Percentiles rank a stretch among this genome's conserved stretches.
Evolutionary conservation across 352 stramenopile genomes (phyloP).

Genomic region (Phytophthora palmivora): DNA sequence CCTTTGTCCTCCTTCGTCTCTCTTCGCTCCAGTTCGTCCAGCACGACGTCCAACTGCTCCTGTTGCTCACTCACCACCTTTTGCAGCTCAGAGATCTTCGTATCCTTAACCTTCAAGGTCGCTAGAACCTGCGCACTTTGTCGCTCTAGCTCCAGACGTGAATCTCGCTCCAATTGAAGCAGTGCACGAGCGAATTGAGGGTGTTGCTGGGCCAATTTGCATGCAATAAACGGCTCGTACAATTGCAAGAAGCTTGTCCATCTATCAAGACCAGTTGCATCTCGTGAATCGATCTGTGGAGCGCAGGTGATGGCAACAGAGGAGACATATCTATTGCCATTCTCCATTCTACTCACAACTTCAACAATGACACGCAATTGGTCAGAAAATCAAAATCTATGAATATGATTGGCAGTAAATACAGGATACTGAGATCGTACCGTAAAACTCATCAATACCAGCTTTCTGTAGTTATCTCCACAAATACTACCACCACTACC

Average conservation of each 20-base stretch:
- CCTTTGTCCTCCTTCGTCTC: constrained; percentile 29
- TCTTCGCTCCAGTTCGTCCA: constrained; percentile 39
- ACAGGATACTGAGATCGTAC: too few species aligned
- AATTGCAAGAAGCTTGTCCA: constrained; percentile 32
- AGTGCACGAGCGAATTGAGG: constrained; percentile 30
- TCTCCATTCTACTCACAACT: constrained; percentile 22
- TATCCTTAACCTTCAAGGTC: constrained; percentile 31
- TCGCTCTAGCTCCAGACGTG: constrained; percentile 29
- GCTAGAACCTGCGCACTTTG: constrained; percentile 35
- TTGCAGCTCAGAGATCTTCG: constrained; percentile 25
- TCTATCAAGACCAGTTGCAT: not conserved
- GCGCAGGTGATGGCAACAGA: not conserved
- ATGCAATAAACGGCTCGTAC: constrained; percentile 28
- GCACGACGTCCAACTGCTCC: constrained; percentile 36
- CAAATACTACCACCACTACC: constrained; percentile 19
- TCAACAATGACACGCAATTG: constrained; percentile 22
- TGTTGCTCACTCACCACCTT: constrained; percentile 26
- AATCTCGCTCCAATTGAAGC: constrained; percentile 26
- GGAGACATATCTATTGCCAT: not conserved
- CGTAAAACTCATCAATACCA: constrained; percentile 33
- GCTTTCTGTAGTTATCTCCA: constrained; percentile 35
- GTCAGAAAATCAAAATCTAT: constrained; percentile 4
- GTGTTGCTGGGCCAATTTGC: constrained; percentile 25
- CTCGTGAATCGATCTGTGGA: constrained; percentile 2
- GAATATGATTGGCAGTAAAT: constrained; percentile 10